Conservation (phyloP, 331 rosid species). For the Pyracantha coccinea region DNA sequence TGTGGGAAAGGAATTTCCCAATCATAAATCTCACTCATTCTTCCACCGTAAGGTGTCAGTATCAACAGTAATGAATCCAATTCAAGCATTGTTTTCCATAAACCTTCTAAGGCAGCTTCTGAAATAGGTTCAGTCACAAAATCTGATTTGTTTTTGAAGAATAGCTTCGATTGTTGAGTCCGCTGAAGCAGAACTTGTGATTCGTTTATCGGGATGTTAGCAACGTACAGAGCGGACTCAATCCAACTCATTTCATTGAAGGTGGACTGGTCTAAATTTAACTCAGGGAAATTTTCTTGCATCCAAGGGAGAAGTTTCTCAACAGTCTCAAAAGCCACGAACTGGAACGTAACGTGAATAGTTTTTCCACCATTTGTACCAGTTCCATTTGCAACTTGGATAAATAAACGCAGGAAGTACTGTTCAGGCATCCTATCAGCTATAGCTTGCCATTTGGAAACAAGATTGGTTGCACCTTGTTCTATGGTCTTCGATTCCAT, state of each 20-base stretch:
- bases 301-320: constrained; percentile 10
- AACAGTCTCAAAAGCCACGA: constrained; percentile 13
- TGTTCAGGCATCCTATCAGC: constrained; percentile 8
- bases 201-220: neutral
- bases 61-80: neutral
- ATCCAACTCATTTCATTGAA: constrained; percentile 31
- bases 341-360: neutral
- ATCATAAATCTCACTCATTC: constrained; percentile 16
- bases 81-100: constrained; percentile 7
- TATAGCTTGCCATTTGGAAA: constrained; percentile 14
- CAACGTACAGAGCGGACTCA: constrained; percentile 9
- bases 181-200: constrained; percentile 14
- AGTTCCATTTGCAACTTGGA: neutral
- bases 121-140: constrained; percentile 17
- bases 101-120: constrained; percentile 8
- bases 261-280: constrained; percentile 1
- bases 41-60: constrained; percentile 26
- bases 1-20: constrained; percentile 16
- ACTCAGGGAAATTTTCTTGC: constrained; percentile 16
- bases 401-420: neutral
- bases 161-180: neutral
- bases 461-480: constrained; percentile 7
- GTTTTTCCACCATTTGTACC: neutral
- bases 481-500: neutral
- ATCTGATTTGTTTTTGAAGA: constrained; percentile 24